Conservation (phyloP, 257 asterid genomes). For the Lithospermum erythrorhizon region DNA sequence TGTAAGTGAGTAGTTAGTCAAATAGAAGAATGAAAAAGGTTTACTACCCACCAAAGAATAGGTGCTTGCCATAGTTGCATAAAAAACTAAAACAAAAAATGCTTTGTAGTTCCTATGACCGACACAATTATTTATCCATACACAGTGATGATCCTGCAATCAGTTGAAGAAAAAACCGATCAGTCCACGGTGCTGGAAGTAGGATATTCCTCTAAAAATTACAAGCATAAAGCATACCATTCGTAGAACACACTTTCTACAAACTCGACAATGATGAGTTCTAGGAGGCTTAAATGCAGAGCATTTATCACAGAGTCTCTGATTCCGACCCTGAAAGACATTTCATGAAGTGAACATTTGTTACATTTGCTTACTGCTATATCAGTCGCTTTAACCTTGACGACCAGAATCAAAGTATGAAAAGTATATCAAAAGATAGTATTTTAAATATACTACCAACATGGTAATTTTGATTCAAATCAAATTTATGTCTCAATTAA, state of each 20-base stretch:
- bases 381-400: too few relatives aligned
- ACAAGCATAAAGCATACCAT: constrained; percentile 50
- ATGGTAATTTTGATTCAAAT: too few relatives aligned
- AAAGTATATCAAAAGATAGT: too few relatives aligned
- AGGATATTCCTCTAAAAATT: background rate
- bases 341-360: constrained; percentile 1
- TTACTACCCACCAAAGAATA: constrained; percentile 52
- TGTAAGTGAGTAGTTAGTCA: background rate
- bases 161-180: background rate
- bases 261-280: constrained; percentile 93
- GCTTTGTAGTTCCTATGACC: constrained; percentile 81
- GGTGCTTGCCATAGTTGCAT: constrained; percentile 50
- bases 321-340: constrained; percentile 28
- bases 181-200: background rate
- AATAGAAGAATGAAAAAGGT: constrained; percentile 4
- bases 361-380: too few relatives aligned
- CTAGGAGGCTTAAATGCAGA: constrained; percentile 72
- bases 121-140: constrained; percentile 90
- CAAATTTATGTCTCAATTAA: too few relatives aligned
- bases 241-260: constrained; percentile 82
- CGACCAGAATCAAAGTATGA: too few relatives aligned
- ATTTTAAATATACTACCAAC: too few relatives aligned
- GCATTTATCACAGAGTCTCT: constrained; percentile 62
- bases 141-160: constrained; percentile 89
- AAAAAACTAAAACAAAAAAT: constrained; percentile 53